phyloP scores from a whole-genome alignment of 2,329 filamentous ascomycete species.

The Helicocarpus griseus region DNA sequence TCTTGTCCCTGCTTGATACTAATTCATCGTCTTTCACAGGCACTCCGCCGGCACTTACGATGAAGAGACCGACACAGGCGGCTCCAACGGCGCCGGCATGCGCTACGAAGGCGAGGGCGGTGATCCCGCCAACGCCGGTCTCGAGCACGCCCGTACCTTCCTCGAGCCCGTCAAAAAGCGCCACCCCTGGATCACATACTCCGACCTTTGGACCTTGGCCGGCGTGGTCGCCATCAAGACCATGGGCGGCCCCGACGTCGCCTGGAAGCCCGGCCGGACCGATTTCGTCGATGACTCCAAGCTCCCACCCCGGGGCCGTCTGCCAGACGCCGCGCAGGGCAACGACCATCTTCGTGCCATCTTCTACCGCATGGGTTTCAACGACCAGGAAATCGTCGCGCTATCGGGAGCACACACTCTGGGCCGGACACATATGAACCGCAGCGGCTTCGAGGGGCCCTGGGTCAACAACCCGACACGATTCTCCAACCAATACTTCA shows the following conservation, averaged over 20 bases:
- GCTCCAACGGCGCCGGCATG: constrained; percentile 57
- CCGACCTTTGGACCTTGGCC: constrained; percentile 56
- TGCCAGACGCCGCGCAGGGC: constrained; percentile 47
- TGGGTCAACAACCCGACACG: constrained; percentile 52
- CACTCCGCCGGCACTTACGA: constrained; percentile 57
- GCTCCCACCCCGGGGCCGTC: constrained; percentile 47
- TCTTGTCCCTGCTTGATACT: constrained; percentile 2
- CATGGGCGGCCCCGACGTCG: constrained; percentile 50
- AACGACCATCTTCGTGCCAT: constrained; percentile 46
- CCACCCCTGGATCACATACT: constrained; percentile 56
- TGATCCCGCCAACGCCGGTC: constrained; percentile 55
- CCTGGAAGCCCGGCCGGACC: constrained; percentile 50
- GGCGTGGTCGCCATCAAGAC: constrained; percentile 49
- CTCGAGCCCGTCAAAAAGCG: constrained; percentile 52
- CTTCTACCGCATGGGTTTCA: constrained; percentile 53
- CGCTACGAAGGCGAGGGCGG: constrained; percentile 55
- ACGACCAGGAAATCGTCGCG: constrained; percentile 51
- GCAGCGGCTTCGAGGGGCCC: constrained; percentile 48
- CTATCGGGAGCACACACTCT: constrained; percentile 48
- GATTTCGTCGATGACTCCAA: constrained; percentile 54
- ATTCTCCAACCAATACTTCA: constrained; percentile 51
- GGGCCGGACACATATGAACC: constrained; percentile 46
- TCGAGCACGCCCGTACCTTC: constrained; percentile 54
- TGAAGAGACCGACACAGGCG: constrained; percentile 49
- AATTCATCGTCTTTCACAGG: constrained; percentile 26